Base-by-base conservation (phyloP, 2,329 filamentous ascomycete genomes). In the Nothophaeocryptopus gaeumannii region DNA sequence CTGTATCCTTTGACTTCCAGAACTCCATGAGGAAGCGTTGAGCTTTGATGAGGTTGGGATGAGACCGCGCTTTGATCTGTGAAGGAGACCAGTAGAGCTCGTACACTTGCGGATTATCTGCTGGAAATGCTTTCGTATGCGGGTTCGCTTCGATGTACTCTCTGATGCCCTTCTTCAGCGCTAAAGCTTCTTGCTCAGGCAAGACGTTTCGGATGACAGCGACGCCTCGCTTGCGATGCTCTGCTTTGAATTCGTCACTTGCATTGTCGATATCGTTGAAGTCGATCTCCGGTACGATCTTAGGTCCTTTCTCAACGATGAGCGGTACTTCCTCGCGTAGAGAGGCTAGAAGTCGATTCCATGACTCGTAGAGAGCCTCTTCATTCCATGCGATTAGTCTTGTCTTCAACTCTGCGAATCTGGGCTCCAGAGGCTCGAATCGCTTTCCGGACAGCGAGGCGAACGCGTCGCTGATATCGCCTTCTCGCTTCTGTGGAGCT, bases 201-300 rank as follows among this genome's bases (percentile, higher is more conserved):
- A 78, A 60, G 1, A 77, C 74, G 30, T 72, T 70, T 36, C 74
- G 67, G 33, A 78, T 68, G 7, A 77, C 70, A 3, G 74, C 74
- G 1, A 77, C 74, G 13, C 75, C 75, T 31, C 83, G 78, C 60
- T 82, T 81, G 59, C 76, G 76, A 44, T 84, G 72, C 60, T 80
- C 78, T 40, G 72, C 71, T 45, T 72, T 74, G 64, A 87, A 87
- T 1, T 76, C 70, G 16, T 76, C 71, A 2, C 79, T 75, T 44
- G 78, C 74, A 46, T 72, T 53, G 29, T 63, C 60, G 36, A 78
- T 64, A 38, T 77, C 72, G 29, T 70, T 68, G 63, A 73, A 77
- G 45, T 75, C 61, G 33, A 78, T 76, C 50, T 74, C 68, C 0
- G 75, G 75, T 12, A 78, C 68, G 37, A 72, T 62, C 12, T 66